These are phyloP conservation scores for Solanum peruvianum DNA, from an alignment of 257 asterid genomes.

Conservation along the genomic window DNA sequence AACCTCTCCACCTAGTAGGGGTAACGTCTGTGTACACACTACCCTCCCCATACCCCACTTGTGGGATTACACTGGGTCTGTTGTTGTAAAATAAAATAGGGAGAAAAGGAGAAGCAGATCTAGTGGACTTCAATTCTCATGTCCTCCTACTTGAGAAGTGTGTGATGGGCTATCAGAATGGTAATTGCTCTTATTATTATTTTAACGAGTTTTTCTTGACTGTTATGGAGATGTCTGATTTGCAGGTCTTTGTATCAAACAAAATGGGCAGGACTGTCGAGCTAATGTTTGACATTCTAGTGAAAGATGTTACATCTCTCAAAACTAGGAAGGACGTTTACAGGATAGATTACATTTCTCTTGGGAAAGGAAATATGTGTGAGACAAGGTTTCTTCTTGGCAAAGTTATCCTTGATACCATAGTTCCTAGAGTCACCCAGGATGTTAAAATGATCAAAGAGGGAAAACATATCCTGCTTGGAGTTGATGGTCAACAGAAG, in stretches of 20 bases:
- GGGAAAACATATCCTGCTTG: neutral
- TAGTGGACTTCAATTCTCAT: neutral
- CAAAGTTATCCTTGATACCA: slow-evolving; percentile 39
- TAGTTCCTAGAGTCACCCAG: slow-evolving; percentile 12
- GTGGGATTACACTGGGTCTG: neutral
- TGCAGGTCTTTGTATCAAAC: slow-evolving; percentile 51
- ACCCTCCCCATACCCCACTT: neutral
- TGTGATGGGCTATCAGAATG: neutral
- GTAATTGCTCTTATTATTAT: neutral
- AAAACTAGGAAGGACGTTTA: neutral
- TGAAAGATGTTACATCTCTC: slow-evolving; percentile 15
- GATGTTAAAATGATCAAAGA: slow-evolving; percentile 6
- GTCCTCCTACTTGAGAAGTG: neutral
- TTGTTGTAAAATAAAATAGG: neutral
- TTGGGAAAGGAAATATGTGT: slow-evolving; percentile 19
- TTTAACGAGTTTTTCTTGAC: neutral
- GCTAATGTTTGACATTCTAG: slow-evolving; percentile 14
- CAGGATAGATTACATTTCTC: slow-evolving; percentile 27
- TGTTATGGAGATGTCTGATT: slow-evolving; percentile 2
- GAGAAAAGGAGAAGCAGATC: neutral
- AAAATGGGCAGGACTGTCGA: slow-evolving; percentile 20
- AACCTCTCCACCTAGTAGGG: neutral
- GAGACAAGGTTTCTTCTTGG: slow-evolving; percentile 74
- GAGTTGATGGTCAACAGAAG: slow-evolving; percentile 4
- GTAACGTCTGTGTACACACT: neutral